Evolutionary conservation across 768 basidiomycete genomes (phyloP).

Genomic region (Phaeotremella fagi): DNA sequence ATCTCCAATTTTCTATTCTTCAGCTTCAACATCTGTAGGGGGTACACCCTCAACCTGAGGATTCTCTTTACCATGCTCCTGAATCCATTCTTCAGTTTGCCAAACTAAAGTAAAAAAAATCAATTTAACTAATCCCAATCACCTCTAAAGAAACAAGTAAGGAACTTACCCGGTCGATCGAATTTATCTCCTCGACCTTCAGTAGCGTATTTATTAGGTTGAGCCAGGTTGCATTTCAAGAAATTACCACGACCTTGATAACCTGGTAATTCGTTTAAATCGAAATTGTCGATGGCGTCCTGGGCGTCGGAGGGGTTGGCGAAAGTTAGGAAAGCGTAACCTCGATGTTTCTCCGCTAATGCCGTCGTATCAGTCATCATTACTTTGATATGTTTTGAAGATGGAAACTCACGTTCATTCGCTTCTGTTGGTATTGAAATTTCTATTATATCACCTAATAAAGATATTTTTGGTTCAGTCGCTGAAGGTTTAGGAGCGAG

Average conservation of each 20-base stretch:
- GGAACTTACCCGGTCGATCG: constrained; percentile 42
- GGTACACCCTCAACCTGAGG: constrained; percentile 63
- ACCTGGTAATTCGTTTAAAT: constrained; percentile 79
- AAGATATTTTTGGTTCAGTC: neutral
- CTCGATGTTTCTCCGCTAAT: constrained; percentile 54
- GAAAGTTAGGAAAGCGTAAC: constrained; percentile 90
- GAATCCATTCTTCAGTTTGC: constrained; percentile 93
- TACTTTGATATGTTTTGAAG: no score
- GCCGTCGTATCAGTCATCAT: no score
- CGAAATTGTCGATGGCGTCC: constrained; percentile 99
- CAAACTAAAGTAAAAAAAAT: constrained; percentile 61
- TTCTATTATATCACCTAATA: constrained; percentile 80
- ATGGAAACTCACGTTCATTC: constrained; percentile 61
- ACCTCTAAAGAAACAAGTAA: no score
- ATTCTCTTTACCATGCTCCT: constrained; percentile 68
- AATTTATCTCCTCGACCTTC: constrained; percentile 45
- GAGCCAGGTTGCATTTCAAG: constrained; percentile 62
- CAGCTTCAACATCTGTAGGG: constrained; percentile 4
- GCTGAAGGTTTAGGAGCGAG: neutral
- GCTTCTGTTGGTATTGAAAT: constrained; percentile 79
- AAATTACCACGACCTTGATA: constrained; percentile 64
- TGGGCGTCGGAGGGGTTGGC: constrained; percentile 74
- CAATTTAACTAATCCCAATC: constrained; percentile 2
- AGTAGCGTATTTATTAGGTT: constrained; percentile 70
- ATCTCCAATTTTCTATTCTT: no score